Evolutionary conservation across 257 asterid species (phyloP).

Genomic region (Solanum chmielewskii): DNA sequence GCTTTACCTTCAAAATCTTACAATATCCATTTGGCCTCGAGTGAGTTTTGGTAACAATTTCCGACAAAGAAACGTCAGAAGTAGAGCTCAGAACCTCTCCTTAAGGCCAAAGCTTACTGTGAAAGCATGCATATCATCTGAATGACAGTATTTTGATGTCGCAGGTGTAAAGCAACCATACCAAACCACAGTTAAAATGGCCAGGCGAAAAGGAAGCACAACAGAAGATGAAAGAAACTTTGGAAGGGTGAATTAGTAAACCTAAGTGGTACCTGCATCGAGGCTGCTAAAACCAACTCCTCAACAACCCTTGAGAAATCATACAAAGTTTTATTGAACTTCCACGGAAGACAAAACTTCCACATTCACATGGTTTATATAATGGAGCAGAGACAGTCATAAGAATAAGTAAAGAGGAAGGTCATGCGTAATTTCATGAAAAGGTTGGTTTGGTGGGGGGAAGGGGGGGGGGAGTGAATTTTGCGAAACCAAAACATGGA

Average conservation of each 20-base stretch:
- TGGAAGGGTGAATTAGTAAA: background rate
- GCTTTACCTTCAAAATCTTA: too few species aligned
- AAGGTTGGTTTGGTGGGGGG: too few species aligned
- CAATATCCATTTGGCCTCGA: background rate
- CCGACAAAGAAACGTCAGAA: background rate
- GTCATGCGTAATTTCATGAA: too few species aligned
- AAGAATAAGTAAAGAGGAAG: too few species aligned
- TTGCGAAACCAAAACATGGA: too few species aligned
- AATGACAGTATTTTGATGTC: background rate
- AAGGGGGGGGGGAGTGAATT: too few species aligned
- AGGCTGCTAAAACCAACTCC: too few species aligned
- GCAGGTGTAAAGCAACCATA: background rate
- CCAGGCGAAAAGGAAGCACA: too few species aligned
- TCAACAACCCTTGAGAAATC: background rate
- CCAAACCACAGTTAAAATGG: too few species aligned
- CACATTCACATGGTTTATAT: background rate
- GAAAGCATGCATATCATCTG: background rate
- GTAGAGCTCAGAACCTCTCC: background rate
- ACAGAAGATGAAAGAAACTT: background rate
- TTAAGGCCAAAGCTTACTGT: background rate
- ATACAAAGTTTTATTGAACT: background rate
- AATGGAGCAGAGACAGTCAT: too few species aligned
- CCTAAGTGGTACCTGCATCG: background rate
- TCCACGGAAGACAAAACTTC: background rate
- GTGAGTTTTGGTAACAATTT: background rate